Conservation (phyloP, 2,329 filamentous ascomycete species). For the Pseudocercospora macadamiae region DNA sequence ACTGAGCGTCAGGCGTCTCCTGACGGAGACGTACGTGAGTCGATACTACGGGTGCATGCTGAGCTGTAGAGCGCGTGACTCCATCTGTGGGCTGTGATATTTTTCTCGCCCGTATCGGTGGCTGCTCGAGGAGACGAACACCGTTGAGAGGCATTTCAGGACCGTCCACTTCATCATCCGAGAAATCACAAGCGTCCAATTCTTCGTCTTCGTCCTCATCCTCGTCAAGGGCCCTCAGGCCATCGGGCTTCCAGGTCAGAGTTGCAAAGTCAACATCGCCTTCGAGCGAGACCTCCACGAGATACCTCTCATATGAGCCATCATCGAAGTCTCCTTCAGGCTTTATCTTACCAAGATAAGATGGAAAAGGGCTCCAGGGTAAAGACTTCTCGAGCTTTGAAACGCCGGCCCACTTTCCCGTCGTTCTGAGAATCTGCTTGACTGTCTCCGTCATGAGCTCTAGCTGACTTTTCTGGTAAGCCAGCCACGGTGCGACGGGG, state of each 20-base stretch:
- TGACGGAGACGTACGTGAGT: neutral
- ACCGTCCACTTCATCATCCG: slow-evolving; percentile 16
- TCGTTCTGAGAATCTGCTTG: slow-evolving; percentile 33
- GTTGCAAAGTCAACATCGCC: slow-evolving; percentile 45
- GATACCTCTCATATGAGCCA: slow-evolving; percentile 40
- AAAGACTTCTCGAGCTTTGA: slow-evolving; percentile 46
- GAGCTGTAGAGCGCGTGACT: no score
- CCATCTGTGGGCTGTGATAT: no score
- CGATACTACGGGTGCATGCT: no score
- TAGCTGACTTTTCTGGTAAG: slow-evolving; percentile 35
- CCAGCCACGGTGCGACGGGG: slow-evolving; percentile 53
- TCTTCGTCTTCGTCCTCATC: slow-evolving; percentile 44
- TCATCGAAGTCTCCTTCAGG: slow-evolving; percentile 47
- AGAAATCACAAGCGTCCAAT: slow-evolving; percentile 10
- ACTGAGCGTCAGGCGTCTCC: neutral
- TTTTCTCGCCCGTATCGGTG: no score
- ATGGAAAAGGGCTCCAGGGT: slow-evolving; percentile 53
- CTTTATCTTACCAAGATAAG: slow-evolving; percentile 42
- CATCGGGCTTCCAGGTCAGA: slow-evolving; percentile 53
- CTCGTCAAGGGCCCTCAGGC: slow-evolving; percentile 49
- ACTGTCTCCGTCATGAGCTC: slow-evolving; percentile 31
- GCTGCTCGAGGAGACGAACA: no score
- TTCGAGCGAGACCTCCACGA: slow-evolving; percentile 39
- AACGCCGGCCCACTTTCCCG: slow-evolving; percentile 46
- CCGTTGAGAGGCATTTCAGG: no score